Evolutionary conservation across 1,284 basidiomycete species (phyloP).

Genomic region (Trametes polyzona): DNA sequence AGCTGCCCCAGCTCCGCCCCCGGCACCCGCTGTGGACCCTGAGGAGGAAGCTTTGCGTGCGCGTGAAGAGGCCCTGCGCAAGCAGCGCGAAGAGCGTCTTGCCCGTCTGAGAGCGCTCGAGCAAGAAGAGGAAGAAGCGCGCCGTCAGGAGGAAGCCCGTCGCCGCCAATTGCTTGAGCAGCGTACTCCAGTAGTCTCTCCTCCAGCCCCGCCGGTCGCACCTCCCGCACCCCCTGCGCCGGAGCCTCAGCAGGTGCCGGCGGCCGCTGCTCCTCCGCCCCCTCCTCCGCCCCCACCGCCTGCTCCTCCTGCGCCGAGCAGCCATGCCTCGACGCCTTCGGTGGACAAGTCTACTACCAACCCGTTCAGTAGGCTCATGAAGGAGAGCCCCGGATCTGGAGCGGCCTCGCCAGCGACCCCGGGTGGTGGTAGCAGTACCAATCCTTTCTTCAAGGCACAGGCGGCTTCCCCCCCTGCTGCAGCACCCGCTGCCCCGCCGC

Average conservation of each 20-base stretch:
- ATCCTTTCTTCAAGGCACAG: constrained; percentile 64
- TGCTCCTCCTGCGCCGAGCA: constrained; percentile 36
- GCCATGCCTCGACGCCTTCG: constrained; percentile 35
- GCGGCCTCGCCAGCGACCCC: constrained; percentile 38
- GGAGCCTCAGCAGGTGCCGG: constrained; percentile 38
- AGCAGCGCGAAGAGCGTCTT: constrained; percentile 61
- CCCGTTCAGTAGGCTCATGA: constrained; percentile 72
- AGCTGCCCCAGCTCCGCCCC: constrained; percentile 25
- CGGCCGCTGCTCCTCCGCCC: constrained; percentile 19
- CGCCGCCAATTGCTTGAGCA: constrained; percentile 19
- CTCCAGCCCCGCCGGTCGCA: constrained; percentile 37
- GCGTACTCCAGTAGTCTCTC: constrained; percentile 21
- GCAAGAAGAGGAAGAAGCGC: constrained; percentile 70
- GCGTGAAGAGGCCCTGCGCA: constrained; percentile 68
- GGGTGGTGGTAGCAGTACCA: constrained; percentile 45
- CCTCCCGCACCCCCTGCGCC: constrained; percentile 31
- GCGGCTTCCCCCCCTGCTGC: constrained; percentile 31
- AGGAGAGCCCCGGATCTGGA: constrained; percentile 43
- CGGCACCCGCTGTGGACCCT: constrained; percentile 50
- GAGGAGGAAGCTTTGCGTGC: constrained; percentile 68
- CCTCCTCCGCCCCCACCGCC: constrained; percentile 38
- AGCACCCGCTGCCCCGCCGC: no score
- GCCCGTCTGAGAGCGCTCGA: constrained; percentile 71
- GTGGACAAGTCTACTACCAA: constrained; percentile 56
- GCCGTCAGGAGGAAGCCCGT: constrained; percentile 26